phyloP scores from a whole-genome alignment of 495 filamentous ascomycete genomes.

The Darksidea phi region DNA sequence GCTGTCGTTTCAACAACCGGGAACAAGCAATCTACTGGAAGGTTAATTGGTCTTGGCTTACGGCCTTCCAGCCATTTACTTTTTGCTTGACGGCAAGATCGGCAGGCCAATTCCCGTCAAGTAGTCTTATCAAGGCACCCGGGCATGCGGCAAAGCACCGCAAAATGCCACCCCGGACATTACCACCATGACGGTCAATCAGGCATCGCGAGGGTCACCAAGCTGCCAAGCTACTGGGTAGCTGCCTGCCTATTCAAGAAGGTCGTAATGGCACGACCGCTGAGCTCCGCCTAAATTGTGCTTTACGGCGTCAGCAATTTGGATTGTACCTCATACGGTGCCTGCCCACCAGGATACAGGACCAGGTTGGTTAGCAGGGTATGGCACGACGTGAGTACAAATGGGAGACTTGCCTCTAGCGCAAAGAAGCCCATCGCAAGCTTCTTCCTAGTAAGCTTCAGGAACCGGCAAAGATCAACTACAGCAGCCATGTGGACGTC shows the following conservation, averaged over 20 bases:
- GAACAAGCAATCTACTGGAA: neutral
- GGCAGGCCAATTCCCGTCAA: neutral
- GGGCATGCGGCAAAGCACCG: too few species aligned
- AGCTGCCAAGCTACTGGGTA: neutral
- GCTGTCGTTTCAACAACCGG: too few species aligned
- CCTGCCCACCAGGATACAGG: neutral
- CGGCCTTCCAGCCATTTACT: neutral
- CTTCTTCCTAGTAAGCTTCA: neutral
- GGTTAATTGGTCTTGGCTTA: neutral
- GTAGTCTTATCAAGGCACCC: neutral
- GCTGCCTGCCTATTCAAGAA: neutral
- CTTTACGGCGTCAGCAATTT: neutral
- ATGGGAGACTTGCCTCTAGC: neutral
- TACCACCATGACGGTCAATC: neutral
- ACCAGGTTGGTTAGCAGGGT: neutral
- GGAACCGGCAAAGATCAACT: neutral
- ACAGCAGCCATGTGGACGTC: constrained; percentile 7
- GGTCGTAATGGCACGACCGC: neutral
- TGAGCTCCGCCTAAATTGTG: too few species aligned
- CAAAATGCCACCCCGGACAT: too few species aligned
- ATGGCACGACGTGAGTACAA: neutral
- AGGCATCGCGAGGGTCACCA: too few species aligned
- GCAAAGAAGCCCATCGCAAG: neutral
- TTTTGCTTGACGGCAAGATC: neutral
- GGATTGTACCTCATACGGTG: neutral